A percentile compares a stretch with the other conserved stretches of the same genome.
These are phyloP conservation scores for Ascochyta pisi DNA, from an alignment of 2,329 filamentous ascomycete species.

Conservation along the genomic window DNA sequence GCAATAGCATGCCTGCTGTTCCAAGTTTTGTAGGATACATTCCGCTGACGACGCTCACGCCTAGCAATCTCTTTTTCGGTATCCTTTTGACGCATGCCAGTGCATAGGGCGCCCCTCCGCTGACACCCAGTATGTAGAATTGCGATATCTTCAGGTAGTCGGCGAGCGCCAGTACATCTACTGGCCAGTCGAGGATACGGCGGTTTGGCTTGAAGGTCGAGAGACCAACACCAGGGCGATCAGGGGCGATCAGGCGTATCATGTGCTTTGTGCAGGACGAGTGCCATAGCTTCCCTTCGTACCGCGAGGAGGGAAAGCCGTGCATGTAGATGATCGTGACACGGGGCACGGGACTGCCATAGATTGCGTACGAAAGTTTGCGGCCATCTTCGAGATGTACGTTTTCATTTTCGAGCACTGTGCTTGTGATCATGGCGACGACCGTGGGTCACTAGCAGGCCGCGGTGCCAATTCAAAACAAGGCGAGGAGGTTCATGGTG, in stretches of 20 bases:
- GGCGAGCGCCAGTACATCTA: conserved; percentile 52
- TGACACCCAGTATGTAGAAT: conserved; percentile 55
- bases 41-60: conserved; percentile 34
- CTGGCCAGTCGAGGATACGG: conserved; percentile 51
- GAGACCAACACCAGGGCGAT: conserved; percentile 54
- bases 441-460: conserved; percentile 3
- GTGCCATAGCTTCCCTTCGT: conserved; percentile 50
- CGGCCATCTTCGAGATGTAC: conserved; percentile 47
- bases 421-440: conserved; percentile 14
- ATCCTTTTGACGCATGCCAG: conserved; percentile 55
- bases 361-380: conserved; percentile 54
- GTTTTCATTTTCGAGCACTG: conserved; percentile 34
- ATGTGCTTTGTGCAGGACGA: conserved; percentile 41
- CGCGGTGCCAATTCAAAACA: conserved; percentile 8
- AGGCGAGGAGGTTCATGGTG: conserved; percentile 4
- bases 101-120: conserved; percentile 57
- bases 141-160: conserved; percentile 49
- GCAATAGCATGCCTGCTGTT: conserved; percentile 36
- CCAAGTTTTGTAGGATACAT: conserved; percentile 36
- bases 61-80: conserved; percentile 36
- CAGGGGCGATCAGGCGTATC: conserved; percentile 52
- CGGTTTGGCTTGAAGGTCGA: conserved; percentile 50
- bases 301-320: conserved; percentile 53
- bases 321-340: conserved; percentile 53
- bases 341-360: conserved; percentile 52